A percentile compares a stretch with the other conserved stretches of the same genome.
phyloP scores from a whole-genome alignment of 441 rosid genomes.

The Eutrema salsugineum region DNA sequence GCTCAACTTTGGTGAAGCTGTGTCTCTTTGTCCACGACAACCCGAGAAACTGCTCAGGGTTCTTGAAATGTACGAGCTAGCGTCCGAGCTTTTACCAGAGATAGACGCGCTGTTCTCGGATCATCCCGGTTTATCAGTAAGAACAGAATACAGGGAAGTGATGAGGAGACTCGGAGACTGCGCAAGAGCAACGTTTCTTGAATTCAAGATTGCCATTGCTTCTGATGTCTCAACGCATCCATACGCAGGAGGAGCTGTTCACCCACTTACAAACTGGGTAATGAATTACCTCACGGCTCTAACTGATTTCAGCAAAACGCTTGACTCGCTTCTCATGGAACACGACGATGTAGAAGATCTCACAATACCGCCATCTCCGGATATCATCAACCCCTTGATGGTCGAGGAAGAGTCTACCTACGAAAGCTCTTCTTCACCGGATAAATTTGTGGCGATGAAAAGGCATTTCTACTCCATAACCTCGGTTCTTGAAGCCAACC shows the following conservation, averaged over 20 bases:
- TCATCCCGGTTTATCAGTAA: slow-evolving; percentile 47
- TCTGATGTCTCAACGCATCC: slow-evolving; percentile 52
- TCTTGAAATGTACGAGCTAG: slow-evolving; percentile 82
- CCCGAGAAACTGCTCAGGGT: slow-evolving; percentile 75
- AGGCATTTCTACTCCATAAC: slow-evolving; percentile 51
- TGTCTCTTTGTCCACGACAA: slow-evolving; percentile 69
- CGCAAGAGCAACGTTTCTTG: slow-evolving; percentile 61
- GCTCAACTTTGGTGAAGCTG: slow-evolving; percentile 80
- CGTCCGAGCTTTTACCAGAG: slow-evolving; percentile 65
- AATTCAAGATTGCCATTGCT: slow-evolving; percentile 68
- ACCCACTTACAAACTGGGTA: slow-evolving; percentile 71
- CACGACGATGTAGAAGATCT: slow-evolving; percentile 27
- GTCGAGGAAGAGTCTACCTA: slow-evolving; percentile 38
- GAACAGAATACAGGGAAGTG: slow-evolving; percentile 59
- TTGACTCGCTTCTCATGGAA: slow-evolving; percentile 57
- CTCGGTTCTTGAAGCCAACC: slow-evolving; percentile 67
- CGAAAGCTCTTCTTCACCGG: slow-evolving; percentile 27
- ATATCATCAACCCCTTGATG: slow-evolving; percentile 22
- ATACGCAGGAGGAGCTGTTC: slow-evolving; percentile 72
- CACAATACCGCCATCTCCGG: slow-evolving; percentile 37
- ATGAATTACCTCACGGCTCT: slow-evolving; percentile 76
- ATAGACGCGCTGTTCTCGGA: slow-evolving; percentile 52
- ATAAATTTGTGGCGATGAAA: slow-evolving; percentile 40
- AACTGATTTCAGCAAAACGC: slow-evolving; percentile 59
- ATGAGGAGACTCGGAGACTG: slow-evolving; percentile 62